These are phyloP conservation scores for Nepenthes gracilis DNA, from an alignment of 148 eudicot species.

Conservation along the genomic window DNA sequence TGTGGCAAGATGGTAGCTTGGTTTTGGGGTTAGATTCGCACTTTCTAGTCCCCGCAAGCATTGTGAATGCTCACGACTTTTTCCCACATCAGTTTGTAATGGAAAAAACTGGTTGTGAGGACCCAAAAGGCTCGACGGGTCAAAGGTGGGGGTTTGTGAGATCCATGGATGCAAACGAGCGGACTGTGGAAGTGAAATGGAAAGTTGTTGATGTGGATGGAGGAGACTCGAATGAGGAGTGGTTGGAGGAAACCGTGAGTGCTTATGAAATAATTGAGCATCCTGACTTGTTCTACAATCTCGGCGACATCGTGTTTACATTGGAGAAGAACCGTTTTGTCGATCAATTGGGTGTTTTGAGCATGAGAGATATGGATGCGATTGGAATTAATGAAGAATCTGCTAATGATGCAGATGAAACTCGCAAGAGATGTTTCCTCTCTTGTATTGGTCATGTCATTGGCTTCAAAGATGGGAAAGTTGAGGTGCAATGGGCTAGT, in stretches of 20 bases:
- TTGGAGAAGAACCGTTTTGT: slow-evolving; percentile 19
- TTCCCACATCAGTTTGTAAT: slow-evolving; percentile 68
- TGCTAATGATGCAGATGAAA: slow-evolving; percentile 11
- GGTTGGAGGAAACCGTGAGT: slow-evolving; percentile 64
- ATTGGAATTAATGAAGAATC: background rate
- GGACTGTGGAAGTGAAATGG: slow-evolving; percentile 71
- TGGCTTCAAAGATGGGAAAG: slow-evolving; percentile 42
- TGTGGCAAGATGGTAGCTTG: slow-evolving; percentile 86
- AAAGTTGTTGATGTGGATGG: slow-evolving; percentile 8
- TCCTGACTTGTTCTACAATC: slow-evolving; percentile 55
- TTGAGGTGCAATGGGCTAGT: slow-evolving; percentile 86
- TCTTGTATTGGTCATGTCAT: slow-evolving; percentile 61
- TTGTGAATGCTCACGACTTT: slow-evolving; percentile 79
- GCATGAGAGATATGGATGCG: slow-evolving; percentile 7
- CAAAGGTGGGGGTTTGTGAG: slow-evolving; percentile 76
- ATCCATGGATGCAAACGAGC: slow-evolving; percentile 64
- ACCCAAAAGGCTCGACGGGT: slow-evolving; percentile 14
- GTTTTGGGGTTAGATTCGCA: slow-evolving; percentile 56
- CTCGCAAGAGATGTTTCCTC: slow-evolving; percentile 18
- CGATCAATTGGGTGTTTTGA: slow-evolving; percentile 10
- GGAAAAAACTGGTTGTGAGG: slow-evolving; percentile 57
- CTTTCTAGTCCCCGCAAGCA: slow-evolving; percentile 43
- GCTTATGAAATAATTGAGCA: slow-evolving; percentile 94
- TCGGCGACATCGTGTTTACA: slow-evolving; percentile 63
- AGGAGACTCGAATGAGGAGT: slow-evolving; percentile 12